Base-by-base conservation (phyloP, 768 basidiomycete genomes). In the Agrocybe chaxingu region DNA sequence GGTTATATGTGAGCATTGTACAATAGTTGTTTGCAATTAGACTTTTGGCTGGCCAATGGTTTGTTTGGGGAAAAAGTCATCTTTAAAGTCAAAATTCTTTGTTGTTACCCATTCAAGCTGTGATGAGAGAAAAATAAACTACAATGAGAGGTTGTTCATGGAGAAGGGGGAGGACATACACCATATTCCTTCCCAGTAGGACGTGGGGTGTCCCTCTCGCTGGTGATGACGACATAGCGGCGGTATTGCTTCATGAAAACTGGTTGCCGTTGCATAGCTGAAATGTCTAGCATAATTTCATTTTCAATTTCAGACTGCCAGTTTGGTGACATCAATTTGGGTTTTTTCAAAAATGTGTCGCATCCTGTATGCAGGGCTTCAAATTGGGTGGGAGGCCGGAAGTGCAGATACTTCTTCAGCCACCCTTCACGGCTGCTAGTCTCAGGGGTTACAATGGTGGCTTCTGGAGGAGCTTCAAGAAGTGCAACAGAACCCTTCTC, bases 181-280 rank as follows among this genome's bases (percentile, higher is more conserved):
- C 78, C 82, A 51, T 72, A 62, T 48, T 47, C 54, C 45, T 57
- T 48, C 12, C 43, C 48, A 36, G 59, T 51, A 30, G 53, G 24
- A 5, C 24, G 24, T 24, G 24, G 50, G 8, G 48, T 53, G 54
- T 76, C 70, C 32, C 60, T 64, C 39, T 66, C 60, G 42, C 70
- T 68, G 57, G 62, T 74, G 34, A 91, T 66, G 1, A 87, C 73
- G 8, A 87, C 80, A 64, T 79, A 90, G 24, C 89, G 79, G 24
- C 89, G 78, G 59, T 84, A 82, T 30, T 71, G 59, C 42, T 73
- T 66, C 78, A 85, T 82, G 33, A 89, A 70, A 18, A 58, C 65
- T n/a, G 84, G 85, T 52, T 89, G 86, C 39, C 67, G 64, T 56
- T 86, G 84, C 72, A 88, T 78, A 36, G 57, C 58, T 24, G 61